Evolutionary conservation across 2,329 filamentous ascomycete genomes (phyloP).

Genomic region (Colletotrichum cuscutae): DNA sequence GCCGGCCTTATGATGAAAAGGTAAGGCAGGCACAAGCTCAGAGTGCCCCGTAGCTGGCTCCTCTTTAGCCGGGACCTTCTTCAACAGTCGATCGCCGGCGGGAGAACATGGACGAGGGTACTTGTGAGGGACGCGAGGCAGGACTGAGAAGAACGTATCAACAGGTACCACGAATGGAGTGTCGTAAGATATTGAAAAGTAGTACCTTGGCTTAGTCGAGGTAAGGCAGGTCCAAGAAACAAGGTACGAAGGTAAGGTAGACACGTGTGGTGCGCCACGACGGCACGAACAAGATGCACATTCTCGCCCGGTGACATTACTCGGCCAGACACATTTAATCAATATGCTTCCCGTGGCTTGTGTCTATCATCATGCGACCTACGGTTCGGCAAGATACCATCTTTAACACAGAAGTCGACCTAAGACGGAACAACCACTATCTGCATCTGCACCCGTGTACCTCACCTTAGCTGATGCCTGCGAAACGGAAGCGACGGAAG

Average conservation of each 20-base stretch:
- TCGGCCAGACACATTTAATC: background rate
- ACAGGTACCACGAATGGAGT: background rate
- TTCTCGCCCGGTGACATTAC: background rate
- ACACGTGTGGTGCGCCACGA: background rate
- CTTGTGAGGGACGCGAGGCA: background rate
- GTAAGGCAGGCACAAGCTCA: background rate
- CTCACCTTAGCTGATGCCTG: background rate
- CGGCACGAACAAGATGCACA: background rate
- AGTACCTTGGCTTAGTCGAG: background rate
- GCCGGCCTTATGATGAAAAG: background rate
- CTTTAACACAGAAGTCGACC: too few relatives aligned
- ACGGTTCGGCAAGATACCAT: too few relatives aligned
- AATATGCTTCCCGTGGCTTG: slow-evolving; percentile 6
- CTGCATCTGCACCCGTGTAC: background rate
- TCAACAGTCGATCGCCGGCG: background rate
- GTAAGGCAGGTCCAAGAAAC: background rate
- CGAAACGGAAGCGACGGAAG: slow-evolving; percentile 24
- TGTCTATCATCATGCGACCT: background rate
- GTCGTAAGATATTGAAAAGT: background rate
- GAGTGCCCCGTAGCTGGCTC: background rate
- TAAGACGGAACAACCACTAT: background rate
- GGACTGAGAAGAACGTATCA: background rate
- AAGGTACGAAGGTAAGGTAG: background rate
- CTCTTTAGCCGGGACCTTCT: background rate
- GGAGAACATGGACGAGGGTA: background rate